phyloP scores from a whole-genome alignment of 768 basidiomycete genomes.

The Pleurotus tuber-regium region DNA sequence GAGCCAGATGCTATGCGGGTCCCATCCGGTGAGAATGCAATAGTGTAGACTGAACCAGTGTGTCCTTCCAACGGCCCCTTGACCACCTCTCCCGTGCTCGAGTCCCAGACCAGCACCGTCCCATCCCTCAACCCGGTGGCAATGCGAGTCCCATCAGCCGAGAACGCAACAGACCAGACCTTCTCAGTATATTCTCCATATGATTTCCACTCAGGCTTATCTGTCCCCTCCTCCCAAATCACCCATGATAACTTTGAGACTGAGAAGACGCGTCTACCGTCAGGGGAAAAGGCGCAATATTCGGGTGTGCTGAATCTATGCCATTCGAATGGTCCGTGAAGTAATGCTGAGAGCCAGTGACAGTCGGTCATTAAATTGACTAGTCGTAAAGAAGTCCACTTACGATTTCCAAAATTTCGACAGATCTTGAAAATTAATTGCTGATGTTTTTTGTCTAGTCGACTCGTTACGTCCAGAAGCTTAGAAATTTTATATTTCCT shows the following conservation, averaged over 20 bases:
- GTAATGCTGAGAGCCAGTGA: not conserved
- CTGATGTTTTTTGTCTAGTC: too few relatives aligned
- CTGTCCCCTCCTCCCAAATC: too few relatives aligned
- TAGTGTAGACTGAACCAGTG: not conserved
- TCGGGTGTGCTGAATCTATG: not conserved
- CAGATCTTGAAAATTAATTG: too few relatives aligned
- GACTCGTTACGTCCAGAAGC: too few relatives aligned
- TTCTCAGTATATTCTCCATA: slow-evolving; percentile 15
- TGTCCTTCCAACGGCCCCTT: slow-evolving; percentile 7
- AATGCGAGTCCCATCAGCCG: slow-evolving; percentile 22
- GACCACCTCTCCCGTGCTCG: not conserved
- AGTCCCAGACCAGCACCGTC: slow-evolving; percentile 15
- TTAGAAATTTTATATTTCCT: too few relatives aligned
- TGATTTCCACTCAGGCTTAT: too few relatives aligned
- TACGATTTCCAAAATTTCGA: too few relatives aligned
- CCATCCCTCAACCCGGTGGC: slow-evolving; percentile 22
- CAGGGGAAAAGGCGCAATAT: not conserved
- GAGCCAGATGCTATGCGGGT: slow-evolving; percentile 2
- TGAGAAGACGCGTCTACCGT: slow-evolving; percentile 1
- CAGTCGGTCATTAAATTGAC: not conserved
- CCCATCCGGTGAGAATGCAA: slow-evolving; percentile 7
- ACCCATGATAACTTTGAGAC: not conserved
- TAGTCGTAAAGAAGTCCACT: too few relatives aligned
- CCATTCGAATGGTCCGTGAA: not conserved
- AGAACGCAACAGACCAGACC: slow-evolving; percentile 21